A percentile compares a stretch with the other conserved stretches of the same genome.
Conservation (phyloP, 2,329 filamentous ascomycete species). For the Xylaria hypoxylon region DNA sequence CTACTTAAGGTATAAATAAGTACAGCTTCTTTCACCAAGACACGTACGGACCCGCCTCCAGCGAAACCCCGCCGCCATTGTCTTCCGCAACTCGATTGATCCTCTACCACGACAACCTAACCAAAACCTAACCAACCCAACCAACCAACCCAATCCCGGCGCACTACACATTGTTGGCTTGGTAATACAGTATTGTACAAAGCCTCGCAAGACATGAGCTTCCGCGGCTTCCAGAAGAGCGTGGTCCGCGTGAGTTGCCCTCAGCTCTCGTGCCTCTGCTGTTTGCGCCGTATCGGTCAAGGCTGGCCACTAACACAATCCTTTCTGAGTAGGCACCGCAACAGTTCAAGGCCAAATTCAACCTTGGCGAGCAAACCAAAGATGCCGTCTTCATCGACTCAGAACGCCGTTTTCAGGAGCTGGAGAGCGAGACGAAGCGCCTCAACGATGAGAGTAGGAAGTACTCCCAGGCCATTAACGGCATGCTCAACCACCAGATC, state of each 20-base stretch:
- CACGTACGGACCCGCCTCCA: conserved; percentile 24
- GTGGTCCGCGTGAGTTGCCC: conserved; percentile 76
- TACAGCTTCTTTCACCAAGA: conserved; percentile 2
- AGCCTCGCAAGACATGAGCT: conserved; percentile 76
- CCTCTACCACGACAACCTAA: conserved; percentile 8
- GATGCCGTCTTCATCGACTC: conserved; percentile 95
- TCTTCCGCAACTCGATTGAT: conserved; percentile 9
- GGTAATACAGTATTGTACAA: conserved; percentile 1
- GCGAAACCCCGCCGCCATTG: conserved; percentile 28
- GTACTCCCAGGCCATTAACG: conserved; percentile 97
- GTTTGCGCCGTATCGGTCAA: conserved; percentile 14
- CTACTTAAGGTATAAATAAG: too few species aligned
- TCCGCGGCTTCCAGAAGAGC: conserved; percentile 95
- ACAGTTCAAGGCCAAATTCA: conserved; percentile 90
- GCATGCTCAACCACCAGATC: conserved; percentile 97
- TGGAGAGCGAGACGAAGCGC: conserved; percentile 95
- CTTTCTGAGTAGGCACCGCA: conserved; percentile 77
- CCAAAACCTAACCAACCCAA: neutral
- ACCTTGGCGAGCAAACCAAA: conserved; percentile 94
- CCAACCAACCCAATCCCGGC: neutral
- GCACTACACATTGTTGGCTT: conserved; percentile 13
- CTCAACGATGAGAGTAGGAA: conserved; percentile 94
- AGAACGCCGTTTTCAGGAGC: conserved; percentile 91
- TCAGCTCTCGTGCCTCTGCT: conserved; percentile 1
- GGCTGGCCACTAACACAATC: conserved; percentile 22